A percentile compares a stretch with the other conserved stretches of the same genome.
These are phyloP conservation scores for Ogataea paradorogensis DNA, from an alignment of 805 yeast genomes.

Conservation along the genomic window DNA sequence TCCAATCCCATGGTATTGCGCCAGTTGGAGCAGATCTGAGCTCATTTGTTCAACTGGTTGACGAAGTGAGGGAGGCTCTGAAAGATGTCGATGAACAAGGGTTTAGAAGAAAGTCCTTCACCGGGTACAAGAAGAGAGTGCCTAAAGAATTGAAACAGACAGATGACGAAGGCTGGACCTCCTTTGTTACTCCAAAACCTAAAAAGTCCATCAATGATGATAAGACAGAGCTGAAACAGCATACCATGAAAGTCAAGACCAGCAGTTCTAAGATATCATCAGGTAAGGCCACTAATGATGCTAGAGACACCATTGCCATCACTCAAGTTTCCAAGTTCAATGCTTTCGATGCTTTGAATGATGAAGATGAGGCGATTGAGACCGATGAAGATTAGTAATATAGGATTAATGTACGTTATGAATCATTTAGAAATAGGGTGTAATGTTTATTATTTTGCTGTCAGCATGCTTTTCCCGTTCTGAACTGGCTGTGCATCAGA, in stretches of 20 bases:
- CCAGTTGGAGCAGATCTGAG: conserved; percentile 63
- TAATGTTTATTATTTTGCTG: background rate
- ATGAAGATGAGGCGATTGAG: conserved; percentile 40
- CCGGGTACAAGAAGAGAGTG: conserved; percentile 45
- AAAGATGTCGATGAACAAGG: conserved; percentile 30
- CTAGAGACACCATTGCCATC: conserved; percentile 68
- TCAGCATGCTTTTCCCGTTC: conserved; percentile 5
- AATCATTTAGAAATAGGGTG: conserved; percentile 1
- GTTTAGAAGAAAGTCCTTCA: conserved; percentile 64
- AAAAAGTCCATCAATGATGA: conserved; percentile 47
- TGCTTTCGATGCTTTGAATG: conserved; percentile 76
- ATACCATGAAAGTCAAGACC: conserved; percentile 57
- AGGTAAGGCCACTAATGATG: conserved; percentile 61
- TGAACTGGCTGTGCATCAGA: conserved; percentile 4
- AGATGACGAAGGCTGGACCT: conserved; percentile 85
- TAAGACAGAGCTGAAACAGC: conserved; percentile 45
- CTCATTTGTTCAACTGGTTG: conserved; percentile 64
- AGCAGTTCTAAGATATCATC: conserved; percentile 73
- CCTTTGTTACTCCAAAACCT: conserved; percentile 47
- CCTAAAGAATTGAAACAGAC: conserved; percentile 48
- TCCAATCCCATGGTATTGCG: conserved; percentile 53
- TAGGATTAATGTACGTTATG: conserved; percentile 15
- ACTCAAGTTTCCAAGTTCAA: conserved; percentile 66
- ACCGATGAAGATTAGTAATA: conserved; percentile 25
- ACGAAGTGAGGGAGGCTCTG: conserved; percentile 51